These are phyloP conservation scores for Canavalia gladiata DNA, from an alignment of 306 rosid species.

Conservation along the genomic window DNA sequence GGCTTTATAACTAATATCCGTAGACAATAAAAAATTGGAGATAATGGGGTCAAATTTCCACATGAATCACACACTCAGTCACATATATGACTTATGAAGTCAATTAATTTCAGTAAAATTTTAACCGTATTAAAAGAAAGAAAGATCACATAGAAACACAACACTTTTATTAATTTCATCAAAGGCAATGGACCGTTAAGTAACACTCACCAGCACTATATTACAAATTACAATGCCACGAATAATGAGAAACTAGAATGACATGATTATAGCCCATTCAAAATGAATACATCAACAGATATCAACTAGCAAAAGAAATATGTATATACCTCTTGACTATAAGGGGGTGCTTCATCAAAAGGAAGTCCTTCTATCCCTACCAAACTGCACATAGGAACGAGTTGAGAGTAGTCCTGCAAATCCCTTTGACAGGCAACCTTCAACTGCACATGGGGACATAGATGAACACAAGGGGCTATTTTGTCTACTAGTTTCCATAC, in stretches of 20 bases:
- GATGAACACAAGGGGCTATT: conserved; percentile 68
- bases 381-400: conserved; percentile 61
- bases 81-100: not conserved
- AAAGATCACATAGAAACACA: not conserved
- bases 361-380: conserved; percentile 69
- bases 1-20: no score
- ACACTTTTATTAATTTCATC: conserved; percentile 45
- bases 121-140: not conserved
- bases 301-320: conserved; percentile 33
- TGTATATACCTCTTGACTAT: conserved; percentile 37
- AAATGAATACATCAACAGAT: conserved; percentile 26
- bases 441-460: conserved; percentile 85
- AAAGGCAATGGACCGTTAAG: conserved; percentile 29
- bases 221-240: conserved; percentile 4
- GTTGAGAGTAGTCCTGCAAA: conserved; percentile 85
- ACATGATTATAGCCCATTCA: conserved; percentile 29
- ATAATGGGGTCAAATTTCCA: not conserved
- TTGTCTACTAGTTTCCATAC: conserved; percentile 63
- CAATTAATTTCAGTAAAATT: not conserved
- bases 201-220: conserved; percentile 36
- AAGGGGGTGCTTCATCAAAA: conserved; percentile 51
- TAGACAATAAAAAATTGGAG: not conserved
- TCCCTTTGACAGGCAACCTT: conserved; percentile 86
- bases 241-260: conserved; percentile 30
- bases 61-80: not conserved